phyloP scores from a whole-genome alignment of 164 flowering plant genomes.

The Pachysandra terminalis region DNA sequence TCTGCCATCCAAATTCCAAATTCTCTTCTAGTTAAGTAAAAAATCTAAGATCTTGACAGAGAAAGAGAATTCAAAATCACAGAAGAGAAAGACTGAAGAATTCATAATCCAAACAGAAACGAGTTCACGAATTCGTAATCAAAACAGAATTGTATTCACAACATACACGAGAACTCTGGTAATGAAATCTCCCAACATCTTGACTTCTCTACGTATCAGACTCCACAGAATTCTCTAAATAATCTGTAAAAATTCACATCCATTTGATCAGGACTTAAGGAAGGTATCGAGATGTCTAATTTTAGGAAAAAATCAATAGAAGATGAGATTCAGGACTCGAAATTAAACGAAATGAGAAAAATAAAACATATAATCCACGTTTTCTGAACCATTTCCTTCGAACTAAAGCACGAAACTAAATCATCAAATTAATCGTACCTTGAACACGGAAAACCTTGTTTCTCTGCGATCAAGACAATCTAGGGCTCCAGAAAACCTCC shows the following conservation, averaged over 20 bases:
- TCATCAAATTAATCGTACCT: not conserved
- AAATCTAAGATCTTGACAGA: too few species aligned
- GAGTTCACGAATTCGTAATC: too few species aligned
- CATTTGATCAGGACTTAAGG: too few species aligned
- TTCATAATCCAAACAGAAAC: too few species aligned
- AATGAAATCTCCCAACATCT: conserved; percentile 68
- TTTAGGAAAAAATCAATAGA: not conserved
- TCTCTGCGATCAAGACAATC: not conserved
- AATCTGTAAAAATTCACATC: too few species aligned
- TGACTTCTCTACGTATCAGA: conserved; percentile 12
- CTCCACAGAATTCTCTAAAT: conserved; percentile 4
- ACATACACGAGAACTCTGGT: conserved; percentile 58
- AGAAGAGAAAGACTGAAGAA: too few species aligned
- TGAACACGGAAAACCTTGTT: not conserved
- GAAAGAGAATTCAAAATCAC: not conserved
- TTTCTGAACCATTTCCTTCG: not conserved
- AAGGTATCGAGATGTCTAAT: not conserved
- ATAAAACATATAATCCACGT: too few species aligned
- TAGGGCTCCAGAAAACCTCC: not conserved
- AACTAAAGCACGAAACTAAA: not conserved
- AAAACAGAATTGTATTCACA: not conserved
- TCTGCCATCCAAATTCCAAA: conserved; percentile 28
- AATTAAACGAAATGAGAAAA: too few species aligned
- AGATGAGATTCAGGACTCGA: too few species aligned
- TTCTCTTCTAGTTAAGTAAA: too few species aligned